Conservation (phyloP, 2,329 filamentous ascomycete species). For the Aspergillus neotritici region DNA sequence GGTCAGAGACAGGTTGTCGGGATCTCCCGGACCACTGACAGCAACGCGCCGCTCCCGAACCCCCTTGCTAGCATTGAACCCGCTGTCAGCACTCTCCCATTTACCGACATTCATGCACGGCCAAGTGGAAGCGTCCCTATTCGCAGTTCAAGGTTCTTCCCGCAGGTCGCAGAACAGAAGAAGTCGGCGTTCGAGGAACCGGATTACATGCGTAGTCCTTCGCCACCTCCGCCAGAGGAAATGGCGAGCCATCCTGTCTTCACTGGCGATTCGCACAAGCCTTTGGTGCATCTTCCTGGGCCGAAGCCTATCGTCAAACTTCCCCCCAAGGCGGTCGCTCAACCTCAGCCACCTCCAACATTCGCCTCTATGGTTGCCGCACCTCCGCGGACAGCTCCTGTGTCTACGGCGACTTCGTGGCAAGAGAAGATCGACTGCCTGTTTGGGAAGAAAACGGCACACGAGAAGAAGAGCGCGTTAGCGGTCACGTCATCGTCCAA, state of each 20-base stretch:
- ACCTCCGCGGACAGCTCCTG: constrained; percentile 36
- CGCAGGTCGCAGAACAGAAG: constrained; percentile 35
- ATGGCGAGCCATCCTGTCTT: constrained; percentile 52
- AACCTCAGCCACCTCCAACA: constrained; percentile 42
- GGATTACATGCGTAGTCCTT: constrained; percentile 36
- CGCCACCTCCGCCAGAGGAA: constrained; percentile 55
- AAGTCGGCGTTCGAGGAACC: constrained; percentile 26
- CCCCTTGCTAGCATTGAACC: constrained; percentile 34
- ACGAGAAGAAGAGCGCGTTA: constrained; percentile 50
- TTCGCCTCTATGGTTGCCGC: constrained; percentile 42
- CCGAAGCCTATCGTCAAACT: constrained; percentile 73
- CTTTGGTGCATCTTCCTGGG: constrained; percentile 53
- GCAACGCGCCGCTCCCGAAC: constrained; percentile 23
- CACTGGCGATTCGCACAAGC: constrained; percentile 45
- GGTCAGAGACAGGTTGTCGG: constrained; percentile 36
- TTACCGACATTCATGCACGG: constrained; percentile 30
- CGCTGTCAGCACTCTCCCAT: constrained; percentile 31
- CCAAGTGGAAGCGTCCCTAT: constrained; percentile 30
- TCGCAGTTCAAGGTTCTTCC: constrained; percentile 47
- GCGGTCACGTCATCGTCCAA: constrained; percentile 64
- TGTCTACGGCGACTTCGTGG: constrained; percentile 55
- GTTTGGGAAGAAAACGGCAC: constrained; percentile 54
- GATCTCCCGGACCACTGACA: constrained; percentile 30
- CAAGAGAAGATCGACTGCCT: constrained; percentile 79
- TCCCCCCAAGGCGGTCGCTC: constrained; percentile 53